Percentiles rank a stretch among this genome's conserved stretches.
These are phyloP conservation scores for Tagetes erecta DNA, from an alignment of 129 eudicot genomes.

Conservation along the genomic window DNA sequence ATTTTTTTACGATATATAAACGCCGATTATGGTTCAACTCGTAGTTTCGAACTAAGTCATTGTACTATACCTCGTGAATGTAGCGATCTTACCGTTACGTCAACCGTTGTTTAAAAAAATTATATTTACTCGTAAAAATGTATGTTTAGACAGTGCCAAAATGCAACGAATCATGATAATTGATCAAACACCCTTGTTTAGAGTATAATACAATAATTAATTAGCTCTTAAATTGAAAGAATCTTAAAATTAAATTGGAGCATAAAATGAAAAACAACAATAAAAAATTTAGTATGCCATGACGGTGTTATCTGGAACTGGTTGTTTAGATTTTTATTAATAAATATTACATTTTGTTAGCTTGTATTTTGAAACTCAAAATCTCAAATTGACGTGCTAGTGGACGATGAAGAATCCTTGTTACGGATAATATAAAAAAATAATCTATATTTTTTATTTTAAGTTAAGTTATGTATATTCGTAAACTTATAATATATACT, in stretches of 20 bases:
- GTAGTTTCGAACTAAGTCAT: too few species aligned
- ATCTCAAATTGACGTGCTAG: constrained; percentile 18
- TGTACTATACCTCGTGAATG: too few species aligned
- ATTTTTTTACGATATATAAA: too few species aligned
- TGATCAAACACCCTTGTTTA: not conserved
- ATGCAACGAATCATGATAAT: not conserved
- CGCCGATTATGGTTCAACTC: too few species aligned
- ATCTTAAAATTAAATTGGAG: not conserved
- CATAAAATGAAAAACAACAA: not conserved
- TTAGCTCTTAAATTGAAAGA: not conserved
- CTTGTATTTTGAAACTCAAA: not conserved
- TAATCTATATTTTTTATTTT: not conserved
- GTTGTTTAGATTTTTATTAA: not conserved
- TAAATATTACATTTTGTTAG: not conserved
- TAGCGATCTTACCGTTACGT: too few species aligned
- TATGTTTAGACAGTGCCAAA: not conserved
- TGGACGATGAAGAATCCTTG: constrained; percentile 29
- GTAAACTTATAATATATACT: too few species aligned
- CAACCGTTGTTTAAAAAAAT: too few species aligned
- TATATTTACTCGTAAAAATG: too few species aligned
- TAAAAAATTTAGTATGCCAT: not conserved
- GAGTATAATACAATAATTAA: not conserved
- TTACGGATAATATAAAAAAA: not conserved
- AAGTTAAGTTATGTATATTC: too few species aligned
- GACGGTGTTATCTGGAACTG: constrained; percentile 24